Percentiles rank a stretch among this genome's conserved stretches.
Evolutionary conservation across 352 stramenopile genomes (phyloP).

Genomic region (Globisporangium nagaii): DNA sequence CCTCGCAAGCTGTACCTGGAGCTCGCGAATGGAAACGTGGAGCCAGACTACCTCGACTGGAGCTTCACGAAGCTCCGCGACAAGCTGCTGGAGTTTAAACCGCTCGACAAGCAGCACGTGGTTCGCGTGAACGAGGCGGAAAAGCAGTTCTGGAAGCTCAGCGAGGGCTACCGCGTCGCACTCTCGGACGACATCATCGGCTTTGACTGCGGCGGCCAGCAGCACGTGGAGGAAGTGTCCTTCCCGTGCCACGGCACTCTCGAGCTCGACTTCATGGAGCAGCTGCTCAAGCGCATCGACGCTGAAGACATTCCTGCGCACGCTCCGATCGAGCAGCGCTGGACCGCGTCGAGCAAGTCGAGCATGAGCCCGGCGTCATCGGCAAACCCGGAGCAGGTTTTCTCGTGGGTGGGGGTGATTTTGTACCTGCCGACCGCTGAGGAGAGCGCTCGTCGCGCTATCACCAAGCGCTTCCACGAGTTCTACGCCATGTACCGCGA

Average conservation of each 20-base stretch:
- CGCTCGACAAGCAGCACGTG: constrained; percentile 91
- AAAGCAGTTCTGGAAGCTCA: constrained; percentile 94
- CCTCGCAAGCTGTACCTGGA: constrained; percentile 80
- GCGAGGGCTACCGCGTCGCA: constrained; percentile 87
- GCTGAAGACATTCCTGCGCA: constrained; percentile 90
- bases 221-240: constrained; percentile 97
- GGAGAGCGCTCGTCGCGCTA: constrained; percentile 46
- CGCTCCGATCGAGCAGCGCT: constrained; percentile 97
- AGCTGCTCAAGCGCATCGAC: constrained; percentile 91
- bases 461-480: constrained; percentile 90
- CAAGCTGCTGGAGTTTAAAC: constrained; percentile 76
- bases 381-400: constrained; percentile 58
- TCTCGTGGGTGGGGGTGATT: constrained; percentile 98
- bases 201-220: constrained; percentile 98
- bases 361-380: constrained; percentile 90
- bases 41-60: constrained; percentile 69
- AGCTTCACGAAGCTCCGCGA: constrained; percentile 83
- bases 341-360: constrained; percentile 90
- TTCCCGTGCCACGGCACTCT: constrained; percentile 82
- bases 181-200: constrained; percentile 95
- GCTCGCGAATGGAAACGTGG: constrained; percentile 45
- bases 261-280: constrained; percentile 93
- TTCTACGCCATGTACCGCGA: constrained; percentile 90
- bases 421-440: constrained; percentile 91
- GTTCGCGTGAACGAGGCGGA: constrained; percentile 93